phyloP scores from a whole-genome alignment of 139 green algal genomes.

The Micractinium conductrix region DNA sequence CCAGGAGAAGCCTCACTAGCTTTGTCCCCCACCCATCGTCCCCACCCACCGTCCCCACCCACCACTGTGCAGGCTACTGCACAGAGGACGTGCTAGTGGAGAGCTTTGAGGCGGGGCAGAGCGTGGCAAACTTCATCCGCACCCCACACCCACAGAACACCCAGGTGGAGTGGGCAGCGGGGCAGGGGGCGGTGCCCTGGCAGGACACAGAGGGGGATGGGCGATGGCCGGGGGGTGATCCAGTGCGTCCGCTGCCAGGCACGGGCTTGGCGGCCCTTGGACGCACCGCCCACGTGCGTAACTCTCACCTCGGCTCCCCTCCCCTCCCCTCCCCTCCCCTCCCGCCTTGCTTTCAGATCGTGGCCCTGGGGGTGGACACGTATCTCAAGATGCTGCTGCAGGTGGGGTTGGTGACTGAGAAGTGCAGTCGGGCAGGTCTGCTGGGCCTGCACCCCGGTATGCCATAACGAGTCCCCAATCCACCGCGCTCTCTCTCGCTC shows the following conservation, averaged over 20 bases:
- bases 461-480: neutral
- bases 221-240: too few species aligned
- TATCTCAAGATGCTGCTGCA: slow-evolving; percentile 93
- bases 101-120: slow-evolving; percentile 83
- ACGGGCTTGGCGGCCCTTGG: too few species aligned
- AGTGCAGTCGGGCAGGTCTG: too few species aligned
- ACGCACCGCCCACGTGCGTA: too few species aligned
- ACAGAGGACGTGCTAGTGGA: slow-evolving; percentile 86
- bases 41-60: too few species aligned
- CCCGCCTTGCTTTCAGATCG: slow-evolving; percentile 50
- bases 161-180: neutral
- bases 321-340: too few species aligned
- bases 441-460: neutral
- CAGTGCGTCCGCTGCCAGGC: too few species aligned
- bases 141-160: slow-evolving; percentile 65
- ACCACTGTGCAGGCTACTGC: neutral
- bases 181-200: neutral
- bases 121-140: slow-evolving; percentile 74
- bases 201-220: too few species aligned
- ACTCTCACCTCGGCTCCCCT: too few species aligned
- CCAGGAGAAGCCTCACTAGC: too few species aligned
- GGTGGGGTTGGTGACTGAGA: neutral
- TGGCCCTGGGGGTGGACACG: slow-evolving; percentile 79
- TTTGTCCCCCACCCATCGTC: too few species aligned
- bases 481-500: neutral